These are phyloP conservation scores for Ophiognomonia clavigignenti-juglandacearum DNA, from an alignment of 2,329 filamentous ascomycete genomes.

Conservation along the genomic window DNA sequence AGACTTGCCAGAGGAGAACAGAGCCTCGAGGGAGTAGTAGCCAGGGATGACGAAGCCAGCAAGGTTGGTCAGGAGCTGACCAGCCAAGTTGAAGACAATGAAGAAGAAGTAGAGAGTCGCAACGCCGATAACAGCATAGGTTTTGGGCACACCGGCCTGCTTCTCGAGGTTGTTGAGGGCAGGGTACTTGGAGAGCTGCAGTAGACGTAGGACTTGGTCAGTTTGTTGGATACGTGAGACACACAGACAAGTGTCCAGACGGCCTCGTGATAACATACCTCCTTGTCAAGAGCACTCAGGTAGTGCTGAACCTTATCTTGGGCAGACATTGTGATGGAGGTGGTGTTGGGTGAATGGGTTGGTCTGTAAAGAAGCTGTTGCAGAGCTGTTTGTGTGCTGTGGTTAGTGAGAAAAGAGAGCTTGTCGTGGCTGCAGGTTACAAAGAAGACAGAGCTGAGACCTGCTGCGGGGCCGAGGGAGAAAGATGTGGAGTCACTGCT, in stretches of 20 bases:
- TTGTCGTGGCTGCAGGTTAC: background rate
- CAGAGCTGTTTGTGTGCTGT: conserved; percentile 1
- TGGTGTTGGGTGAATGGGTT: conserved; percentile 6
- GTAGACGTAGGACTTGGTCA: conserved; percentile 14
- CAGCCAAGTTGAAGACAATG: conserved; percentile 87
- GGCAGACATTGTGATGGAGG: conserved; percentile 53
- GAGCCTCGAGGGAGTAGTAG: conserved; percentile 76
- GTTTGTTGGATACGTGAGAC: background rate
- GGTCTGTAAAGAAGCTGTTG: conserved; percentile 6
- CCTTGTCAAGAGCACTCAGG: conserved; percentile 74
- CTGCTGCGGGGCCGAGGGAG: too few species aligned
- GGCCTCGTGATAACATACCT: conserved; percentile 49
- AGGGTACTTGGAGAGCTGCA: conserved; percentile 80
- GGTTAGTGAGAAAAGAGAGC: conserved; percentile 1
- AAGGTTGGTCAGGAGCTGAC: conserved; percentile 82
- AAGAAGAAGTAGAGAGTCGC: conserved; percentile 82
- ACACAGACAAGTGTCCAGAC: background rate
- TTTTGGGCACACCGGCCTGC: conserved; percentile 77
- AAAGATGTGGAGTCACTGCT: too few species aligned
- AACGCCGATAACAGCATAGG: conserved; percentile 74
- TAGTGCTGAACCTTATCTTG: conserved; percentile 75
- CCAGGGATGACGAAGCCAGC: conserved; percentile 78
- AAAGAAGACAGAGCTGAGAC: background rate
- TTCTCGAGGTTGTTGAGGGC: conserved; percentile 80
- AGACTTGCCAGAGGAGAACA: conserved; percentile 66